Percentiles rank a stretch among this genome's conserved stretches.
Evolutionary conservation across 331 rosid genomes (phyloP).

Genomic region (Stylosanthes scabra): DNA sequence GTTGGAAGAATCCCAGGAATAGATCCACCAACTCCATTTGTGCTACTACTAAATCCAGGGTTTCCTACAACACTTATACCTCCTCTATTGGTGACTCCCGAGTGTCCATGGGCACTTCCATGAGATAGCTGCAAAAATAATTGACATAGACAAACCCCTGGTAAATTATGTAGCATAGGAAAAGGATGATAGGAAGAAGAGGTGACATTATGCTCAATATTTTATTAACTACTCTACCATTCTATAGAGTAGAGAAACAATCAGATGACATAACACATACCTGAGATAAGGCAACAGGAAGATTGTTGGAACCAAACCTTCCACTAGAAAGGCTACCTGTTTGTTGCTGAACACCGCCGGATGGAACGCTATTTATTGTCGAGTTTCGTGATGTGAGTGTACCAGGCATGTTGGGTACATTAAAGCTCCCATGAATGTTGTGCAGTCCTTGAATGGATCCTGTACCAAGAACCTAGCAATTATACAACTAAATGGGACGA

Average conservation of each 20-base stretch:
- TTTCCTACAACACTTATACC: slow-evolving; percentile 95
- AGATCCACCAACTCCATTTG: slow-evolving; percentile 98
- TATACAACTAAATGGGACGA: slow-evolving; percentile 45
- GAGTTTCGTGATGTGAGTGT: slow-evolving; percentile 81
- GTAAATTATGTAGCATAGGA: not conserved
- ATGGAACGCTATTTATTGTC: slow-evolving; percentile 71
- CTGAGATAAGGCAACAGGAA: slow-evolving; percentile 94
- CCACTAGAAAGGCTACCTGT: slow-evolving; percentile 88
- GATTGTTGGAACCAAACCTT: slow-evolving; percentile 84
- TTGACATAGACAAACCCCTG: slow-evolving; percentile 21
- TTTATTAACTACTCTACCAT: slow-evolving; percentile 23
- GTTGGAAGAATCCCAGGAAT: slow-evolving; percentile 79
- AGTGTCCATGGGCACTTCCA: slow-evolving; percentile 88
- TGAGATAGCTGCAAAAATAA: slow-evolving; percentile 77
- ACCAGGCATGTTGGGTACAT: slow-evolving; percentile 85
- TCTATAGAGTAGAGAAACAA: not conserved
- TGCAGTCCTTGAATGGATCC: slow-evolving; percentile 86
- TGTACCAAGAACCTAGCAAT: slow-evolving; percentile 55
- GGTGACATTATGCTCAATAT: not conserved
- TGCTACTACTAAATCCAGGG: slow-evolving; percentile 94
- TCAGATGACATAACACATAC: slow-evolving; percentile 44
- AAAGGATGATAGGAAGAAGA: slow-evolving; percentile 8
- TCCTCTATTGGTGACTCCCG: slow-evolving; percentile 95
- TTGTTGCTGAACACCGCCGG: slow-evolving; percentile 95
- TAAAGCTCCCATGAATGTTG: slow-evolving; percentile 89